Base-by-base conservation (phyloP, 2,329 filamentous ascomycete genomes). In the Xylariaceae sp. region DNA sequence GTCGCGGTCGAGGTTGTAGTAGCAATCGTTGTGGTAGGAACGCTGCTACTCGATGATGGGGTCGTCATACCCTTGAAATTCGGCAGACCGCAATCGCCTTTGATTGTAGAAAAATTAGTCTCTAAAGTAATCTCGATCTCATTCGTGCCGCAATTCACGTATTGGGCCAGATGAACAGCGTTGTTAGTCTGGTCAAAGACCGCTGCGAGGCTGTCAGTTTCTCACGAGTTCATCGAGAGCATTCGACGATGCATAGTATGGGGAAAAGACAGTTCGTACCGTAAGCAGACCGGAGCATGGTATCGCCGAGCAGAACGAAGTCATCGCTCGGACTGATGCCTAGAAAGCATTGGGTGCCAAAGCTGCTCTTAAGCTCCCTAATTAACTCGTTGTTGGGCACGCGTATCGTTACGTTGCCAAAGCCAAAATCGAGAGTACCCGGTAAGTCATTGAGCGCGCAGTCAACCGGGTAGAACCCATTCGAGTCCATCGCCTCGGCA, bases 271-370 rank as follows among this genome's bases (percentile, higher is more conserved):
- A n/a, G 51, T 68, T 62, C 56, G 7, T 16, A 81, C 78, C 73
- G 60, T 83, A 84, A 20, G 80, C 81, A 10, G 80, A 82, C 29
- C 83, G 77, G 60, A 85, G 59, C 67, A 86, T 83, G 1, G 81
- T 83, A 63, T 84, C 83, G 10, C 83, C 83, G n/a, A 85, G 73
- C n/a, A 85, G 69, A 42, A 74, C 74, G 61, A 81, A 83, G 23
- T 75, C 72, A 6, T 74, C 68, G 61, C 74, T 81, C 7, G 77
- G 73, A 59, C 74, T 73, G 57, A 83, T 76, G 7, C 81, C 81
- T n/a, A 83, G 68, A 52, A 78, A 80, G 63, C 81, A 83, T 10
- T 66, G 66, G 12, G 70, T 62, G 20, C 63, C 60, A 19, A 68
- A 65, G 23, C 37, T 41, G 2, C 61, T 66, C 26, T 59, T 56